Evolutionary conservation across 164 flowering plant genomes (phyloP), one percentile per base, ranked within the genome.

Genomic region (Kingdonia uniflora): DNA sequence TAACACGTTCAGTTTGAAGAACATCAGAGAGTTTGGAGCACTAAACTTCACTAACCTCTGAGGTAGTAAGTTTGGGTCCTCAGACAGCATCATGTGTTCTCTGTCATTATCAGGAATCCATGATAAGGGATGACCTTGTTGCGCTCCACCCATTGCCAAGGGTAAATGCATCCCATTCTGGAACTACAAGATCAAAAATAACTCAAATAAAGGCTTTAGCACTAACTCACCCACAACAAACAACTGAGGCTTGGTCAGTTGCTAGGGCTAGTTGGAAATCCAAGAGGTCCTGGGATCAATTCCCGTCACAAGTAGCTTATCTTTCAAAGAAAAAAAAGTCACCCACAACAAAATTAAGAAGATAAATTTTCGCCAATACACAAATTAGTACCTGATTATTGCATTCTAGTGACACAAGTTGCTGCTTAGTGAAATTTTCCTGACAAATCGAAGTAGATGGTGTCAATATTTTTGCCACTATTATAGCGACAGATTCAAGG

Each of bases 161-260:
- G 94, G 80, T 40, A 77, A 56, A 63, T 78, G 66, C 69, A 87
- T 75, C 14, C 79, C 78, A 61, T 72, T 78, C 66, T 71, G 82
- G 65, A 71, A 79, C 84, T 87, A 66, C 42, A 45, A 43, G 42
- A 41, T 49, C 54, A 35, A 13, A 40, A 29, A 52, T 21, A 20
- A 23, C 25, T 23, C 10, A 24, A 33, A 25, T 29, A 29, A 29
- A 17, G 23, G 33, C 23, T 8, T 49, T 10, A 21, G 42, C 24
- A 45, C 22, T 26, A 11, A 7, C 4, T 29, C 48, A 22, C 15
- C 46, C 26, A 48, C n/a, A n/a, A 51, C 13, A n/a, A n/a, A n/a
- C n/a, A n/a, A n/a, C n/a, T n/a, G n/a, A n/a, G n/a, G n/a, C n/a
- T n/a, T n/a, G n/a, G n/a, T n/a, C n/a, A n/a, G n/a, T n/a, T n/a